Conservation (phyloP, 2,329 filamentous ascomycete genomes). For the Pseudomassariella vexata region DNA sequence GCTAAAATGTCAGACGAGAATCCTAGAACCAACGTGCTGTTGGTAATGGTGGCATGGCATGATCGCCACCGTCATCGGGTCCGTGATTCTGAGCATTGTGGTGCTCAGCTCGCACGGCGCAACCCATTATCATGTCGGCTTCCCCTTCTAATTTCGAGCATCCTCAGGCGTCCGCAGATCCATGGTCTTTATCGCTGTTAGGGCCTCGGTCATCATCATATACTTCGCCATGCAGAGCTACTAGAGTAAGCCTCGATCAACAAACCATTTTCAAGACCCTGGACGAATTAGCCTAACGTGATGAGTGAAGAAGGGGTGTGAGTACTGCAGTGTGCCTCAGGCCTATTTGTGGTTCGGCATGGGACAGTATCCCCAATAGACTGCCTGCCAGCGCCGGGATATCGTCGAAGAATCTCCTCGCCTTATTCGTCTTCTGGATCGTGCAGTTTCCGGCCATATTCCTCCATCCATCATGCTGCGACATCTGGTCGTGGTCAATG, state of each 20-base stretch:
- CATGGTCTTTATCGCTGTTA: conserved; percentile 30
- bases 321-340: conserved; percentile 27
- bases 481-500: conserved; percentile 38
- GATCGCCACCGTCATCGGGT: conserved; percentile 24
- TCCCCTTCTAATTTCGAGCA: conserved; percentile 27
- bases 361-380: conserved; percentile 37
- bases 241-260: conserved; percentile 15
- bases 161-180: conserved; percentile 29
- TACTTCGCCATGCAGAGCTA: conserved; percentile 31
- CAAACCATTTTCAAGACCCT: not conserved
- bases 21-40: conserved; percentile 2
- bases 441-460: conserved; percentile 41
- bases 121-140: conserved; percentile 28
- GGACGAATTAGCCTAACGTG: too few relatives aligned
- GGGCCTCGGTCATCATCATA: conserved; percentile 28
- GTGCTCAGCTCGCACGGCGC: conserved; percentile 27
- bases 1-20: too few relatives aligned
- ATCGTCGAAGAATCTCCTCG: conserved; percentile 41
- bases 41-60: conserved; percentile 21
- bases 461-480: conserved; percentile 43
- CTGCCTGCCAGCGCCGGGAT: conserved; percentile 41
- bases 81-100: conserved; percentile 22
- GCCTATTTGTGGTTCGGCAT: conserved; percentile 30
- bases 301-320: conserved; percentile 14
- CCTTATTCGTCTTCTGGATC: conserved; percentile 51